Base-by-base conservation (phyloP, 768 basidiomycete species). In the Rhodotorula graminis region DNA sequence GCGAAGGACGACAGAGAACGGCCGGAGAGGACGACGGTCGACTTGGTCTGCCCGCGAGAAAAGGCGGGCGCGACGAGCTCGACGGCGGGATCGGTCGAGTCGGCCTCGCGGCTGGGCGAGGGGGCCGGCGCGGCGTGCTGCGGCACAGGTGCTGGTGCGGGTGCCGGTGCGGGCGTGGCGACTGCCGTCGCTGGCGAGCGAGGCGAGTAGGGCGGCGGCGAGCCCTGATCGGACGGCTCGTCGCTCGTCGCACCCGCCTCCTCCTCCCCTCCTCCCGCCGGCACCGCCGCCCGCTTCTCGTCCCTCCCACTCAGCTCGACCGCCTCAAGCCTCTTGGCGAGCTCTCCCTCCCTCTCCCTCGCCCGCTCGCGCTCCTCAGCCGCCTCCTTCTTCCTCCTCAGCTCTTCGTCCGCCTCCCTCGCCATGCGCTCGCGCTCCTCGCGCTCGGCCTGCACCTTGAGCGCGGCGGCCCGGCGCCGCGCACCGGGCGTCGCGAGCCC, bases 191-290 rank as follows among this genome's bases (percentile, higher is more conserved):
- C 31, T 5, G 31, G n/a, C 12, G 61, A 2, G 0, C 67, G 72
- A 0, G 63, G 72, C 33, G 72, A 69, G 61, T 67, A 72, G 0
- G 71, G 71, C 47, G 71, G 71, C 11, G 71, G 71, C 29, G 52
- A 64, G 37, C 58, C 40, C 16, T 53, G 47, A 14, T 31, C 47
- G 11, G 31, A 23, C 56, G 31, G 18, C 56, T 57, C 56, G 9
- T 15, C 8, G 33, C 3, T 8, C 19, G 33, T 15, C 18, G 31
- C 56, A 10, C 23, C 1, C 33, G 40, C 31, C 14, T 37, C 40
- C 29, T 5, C 14, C 29, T 27, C 7, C 58, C 7, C 58, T 18
- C 23, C 12, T 37, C 27, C 27, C 14, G 44, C 19, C 29, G n/a
- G 40, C 40, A 25, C 27, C 31, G 27, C 0, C 47, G 23, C 25